Percentiles rank a stretch among this genome's conserved stretches.
phyloP scores from a whole-genome alignment of 1,284 basidiomycete species.

The Ustilago cynodontis region DNA sequence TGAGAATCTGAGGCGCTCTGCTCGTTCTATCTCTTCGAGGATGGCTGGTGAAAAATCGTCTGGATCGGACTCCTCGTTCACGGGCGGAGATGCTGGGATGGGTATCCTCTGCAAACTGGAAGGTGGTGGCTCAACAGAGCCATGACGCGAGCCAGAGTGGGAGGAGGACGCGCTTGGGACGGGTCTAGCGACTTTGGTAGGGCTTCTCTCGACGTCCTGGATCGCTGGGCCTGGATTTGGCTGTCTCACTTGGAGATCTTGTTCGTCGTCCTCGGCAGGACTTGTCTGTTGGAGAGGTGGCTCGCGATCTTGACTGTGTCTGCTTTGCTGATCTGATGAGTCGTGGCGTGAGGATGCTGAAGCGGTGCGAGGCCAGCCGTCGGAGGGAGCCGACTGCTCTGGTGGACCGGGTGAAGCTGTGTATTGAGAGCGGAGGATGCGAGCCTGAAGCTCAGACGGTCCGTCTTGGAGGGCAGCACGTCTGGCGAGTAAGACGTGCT shows the following conservation, averaged over 20 bases:
- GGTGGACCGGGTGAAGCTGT: slow-evolving; percentile 25
- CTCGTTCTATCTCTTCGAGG: slow-evolving; percentile 8
- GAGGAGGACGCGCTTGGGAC: slow-evolving; percentile 10
- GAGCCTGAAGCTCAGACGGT: slow-evolving; percentile 34
- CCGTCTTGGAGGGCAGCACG: slow-evolving; percentile 23
- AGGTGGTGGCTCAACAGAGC: neutral
- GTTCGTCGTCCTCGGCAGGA: slow-evolving; percentile 9
- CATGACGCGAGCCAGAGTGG: neutral
- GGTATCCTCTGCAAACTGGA: neutral
- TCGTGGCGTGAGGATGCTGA: neutral
- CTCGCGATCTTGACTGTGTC: neutral
- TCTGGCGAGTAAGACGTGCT: slow-evolving; percentile 22
- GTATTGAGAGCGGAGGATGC: slow-evolving; percentile 36
- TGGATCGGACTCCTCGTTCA: slow-evolving; percentile 46
- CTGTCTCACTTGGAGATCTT: slow-evolving; percentile 30
- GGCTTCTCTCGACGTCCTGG: slow-evolving; percentile 26
- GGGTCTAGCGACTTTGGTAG: slow-evolving; percentile 15
- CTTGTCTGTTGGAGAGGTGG: neutral
- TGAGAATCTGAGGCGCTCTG: slow-evolving; percentile 1
- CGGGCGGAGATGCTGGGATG: neutral
- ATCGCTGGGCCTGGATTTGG: slow-evolving; percentile 20
- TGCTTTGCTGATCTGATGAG: neutral
- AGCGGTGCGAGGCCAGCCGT: slow-evolving; percentile 31
- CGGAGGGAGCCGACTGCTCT: slow-evolving; percentile 36
- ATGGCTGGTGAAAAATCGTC: slow-evolving; percentile 18